These are phyloP conservation scores for Oryza nivara DNA, from an alignment of 176 grass and related monocot species.

Conservation along the genomic window DNA sequence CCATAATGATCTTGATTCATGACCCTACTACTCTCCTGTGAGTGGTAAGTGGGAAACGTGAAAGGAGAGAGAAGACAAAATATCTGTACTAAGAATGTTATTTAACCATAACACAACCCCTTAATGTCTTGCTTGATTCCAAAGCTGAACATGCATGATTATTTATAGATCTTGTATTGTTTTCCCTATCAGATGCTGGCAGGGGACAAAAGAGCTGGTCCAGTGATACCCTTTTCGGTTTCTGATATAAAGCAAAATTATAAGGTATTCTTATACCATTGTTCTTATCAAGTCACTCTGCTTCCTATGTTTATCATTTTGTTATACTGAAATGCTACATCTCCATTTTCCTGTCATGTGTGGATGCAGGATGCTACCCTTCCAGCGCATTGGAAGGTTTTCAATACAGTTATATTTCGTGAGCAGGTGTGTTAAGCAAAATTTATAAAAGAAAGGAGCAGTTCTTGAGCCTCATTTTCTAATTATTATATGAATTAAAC, in stretches of 20 bases:
- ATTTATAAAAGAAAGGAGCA: neutral
- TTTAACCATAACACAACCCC: neutral
- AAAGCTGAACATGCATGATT: neutral
- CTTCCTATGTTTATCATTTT: slow-evolving; percentile 5
- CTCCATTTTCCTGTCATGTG: slow-evolving; percentile 19
- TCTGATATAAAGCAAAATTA: slow-evolving; percentile 60
- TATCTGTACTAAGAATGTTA: neutral
- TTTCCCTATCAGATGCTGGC: slow-evolving; percentile 36
- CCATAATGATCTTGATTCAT: too few species aligned
- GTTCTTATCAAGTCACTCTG: neutral
- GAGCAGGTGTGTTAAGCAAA: slow-evolving; percentile 54
- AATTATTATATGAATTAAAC: slow-evolving; percentile 15
- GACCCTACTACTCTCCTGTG: neutral
- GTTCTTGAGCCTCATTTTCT: neutral
- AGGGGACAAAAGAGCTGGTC: slow-evolving; percentile 24
- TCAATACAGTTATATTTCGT: slow-evolving; percentile 78
- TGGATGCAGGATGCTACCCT: slow-evolving; percentile 63
- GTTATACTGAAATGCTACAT: slow-evolving; percentile 18
- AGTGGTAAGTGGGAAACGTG: neutral
- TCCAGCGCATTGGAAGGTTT: slow-evolving; percentile 79
- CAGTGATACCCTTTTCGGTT: slow-evolving; percentile 42
- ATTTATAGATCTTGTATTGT: slow-evolving; percentile 27
- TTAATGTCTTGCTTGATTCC: neutral
- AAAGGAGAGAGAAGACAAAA: neutral
- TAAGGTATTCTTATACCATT: slow-evolving; percentile 45